Conservation (phyloP, 768 basidiomycete genomes). For the Leccinum imitatum region DNA sequence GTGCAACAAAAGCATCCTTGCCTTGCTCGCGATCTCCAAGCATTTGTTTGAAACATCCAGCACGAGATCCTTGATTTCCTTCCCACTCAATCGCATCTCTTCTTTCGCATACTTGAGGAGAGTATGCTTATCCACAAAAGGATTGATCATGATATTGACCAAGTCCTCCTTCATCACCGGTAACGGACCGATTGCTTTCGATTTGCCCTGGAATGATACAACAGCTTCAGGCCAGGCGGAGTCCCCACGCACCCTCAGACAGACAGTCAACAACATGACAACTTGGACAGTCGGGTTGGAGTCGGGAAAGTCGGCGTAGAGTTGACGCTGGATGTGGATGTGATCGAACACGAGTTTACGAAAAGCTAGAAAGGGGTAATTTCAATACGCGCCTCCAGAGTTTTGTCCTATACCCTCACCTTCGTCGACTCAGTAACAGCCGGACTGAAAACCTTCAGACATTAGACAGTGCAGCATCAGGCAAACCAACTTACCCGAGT, state of each 20-base stretch:
- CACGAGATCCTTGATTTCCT: conserved; percentile 47
- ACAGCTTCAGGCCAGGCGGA: conserved; percentile 29
- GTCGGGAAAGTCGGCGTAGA: conserved; percentile 68
- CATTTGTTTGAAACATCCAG: conserved; percentile 59
- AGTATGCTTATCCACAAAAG: conserved; percentile 62
- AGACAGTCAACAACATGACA: conserved; percentile 74
- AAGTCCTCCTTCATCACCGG: conserved; percentile 61
- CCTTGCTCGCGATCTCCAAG: conserved; percentile 59
- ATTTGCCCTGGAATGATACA: conserved; percentile 42
- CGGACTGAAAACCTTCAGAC: conserved; percentile 22
- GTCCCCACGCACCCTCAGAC: conserved; percentile 24
- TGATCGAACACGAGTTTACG: conserved; percentile 65
- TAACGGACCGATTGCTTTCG: conserved; percentile 54
- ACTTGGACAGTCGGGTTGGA: conserved; percentile 59
- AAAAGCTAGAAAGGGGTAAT: conserved; percentile 51
- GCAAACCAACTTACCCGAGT: conserved; percentile 48
- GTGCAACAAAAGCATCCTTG: conserved; percentile 8
- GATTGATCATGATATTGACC: conserved; percentile 60
- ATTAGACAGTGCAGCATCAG: neutral
- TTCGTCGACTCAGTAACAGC: conserved; percentile 67
- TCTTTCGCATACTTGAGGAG: conserved; percentile 46
- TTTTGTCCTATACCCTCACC: conserved; percentile 36
- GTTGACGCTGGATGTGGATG: conserved; percentile 46
- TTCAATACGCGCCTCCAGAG: conserved; percentile 4
- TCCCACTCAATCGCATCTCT: conserved; percentile 41